A percentile compares a stretch with the other conserved stretches of the same genome.
These are phyloP conservation scores for Globisporangium cystogenes DNA, from an alignment of 352 stramenopile genomes.

Conservation along the genomic window DNA sequence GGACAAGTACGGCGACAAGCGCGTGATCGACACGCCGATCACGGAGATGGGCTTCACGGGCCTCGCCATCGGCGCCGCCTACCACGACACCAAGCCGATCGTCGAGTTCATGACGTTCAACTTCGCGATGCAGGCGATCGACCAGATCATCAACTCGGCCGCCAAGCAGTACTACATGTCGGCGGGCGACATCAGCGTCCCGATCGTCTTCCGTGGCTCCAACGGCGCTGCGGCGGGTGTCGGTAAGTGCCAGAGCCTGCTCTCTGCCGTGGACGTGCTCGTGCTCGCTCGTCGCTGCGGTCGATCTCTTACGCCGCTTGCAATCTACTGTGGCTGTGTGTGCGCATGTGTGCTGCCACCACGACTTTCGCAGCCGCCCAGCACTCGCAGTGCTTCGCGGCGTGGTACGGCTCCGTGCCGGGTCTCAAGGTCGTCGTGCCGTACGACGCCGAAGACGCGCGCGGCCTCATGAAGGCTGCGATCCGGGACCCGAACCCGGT, in stretches of 20 bases:
- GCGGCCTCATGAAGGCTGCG: conserved; percentile 98
- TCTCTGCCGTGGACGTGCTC: conserved; percentile 1
- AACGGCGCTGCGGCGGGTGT: conserved; percentile 98
- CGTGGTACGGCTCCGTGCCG: conserved; percentile 97
- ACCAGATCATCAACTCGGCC: conserved; percentile 99
- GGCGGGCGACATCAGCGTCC: conserved; percentile 95
- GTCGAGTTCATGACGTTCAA: conserved; percentile 99
- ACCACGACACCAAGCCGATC: conserved; percentile 97
- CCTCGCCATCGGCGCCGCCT: conserved; percentile 92
- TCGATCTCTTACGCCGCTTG: neutral
- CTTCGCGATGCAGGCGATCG: conserved; percentile 99
- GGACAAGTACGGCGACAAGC: conserved; percentile 98
- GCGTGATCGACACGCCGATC: conserved; percentile 99
- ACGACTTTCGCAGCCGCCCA: conserved; percentile 76
- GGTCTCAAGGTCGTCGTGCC: conserved; percentile 98
- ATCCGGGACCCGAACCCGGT: conserved; percentile 99
- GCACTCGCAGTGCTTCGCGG: conserved; percentile 99
- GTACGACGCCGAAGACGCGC: conserved; percentile 97
- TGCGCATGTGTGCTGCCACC: neutral
- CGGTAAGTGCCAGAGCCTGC: conserved; percentile 31
- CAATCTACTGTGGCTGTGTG: neutral
- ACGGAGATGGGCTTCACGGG: conserved; percentile 96
- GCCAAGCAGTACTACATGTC: conserved; percentile 99
- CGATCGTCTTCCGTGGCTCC: conserved; percentile 99
- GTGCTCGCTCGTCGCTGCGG: neutral